Evolutionary conservation across 2,329 filamentous ascomycete species (phyloP), one percentile per base, ranked within the genome.

Genomic region (Ophiocordyceps sinensis): DNA sequence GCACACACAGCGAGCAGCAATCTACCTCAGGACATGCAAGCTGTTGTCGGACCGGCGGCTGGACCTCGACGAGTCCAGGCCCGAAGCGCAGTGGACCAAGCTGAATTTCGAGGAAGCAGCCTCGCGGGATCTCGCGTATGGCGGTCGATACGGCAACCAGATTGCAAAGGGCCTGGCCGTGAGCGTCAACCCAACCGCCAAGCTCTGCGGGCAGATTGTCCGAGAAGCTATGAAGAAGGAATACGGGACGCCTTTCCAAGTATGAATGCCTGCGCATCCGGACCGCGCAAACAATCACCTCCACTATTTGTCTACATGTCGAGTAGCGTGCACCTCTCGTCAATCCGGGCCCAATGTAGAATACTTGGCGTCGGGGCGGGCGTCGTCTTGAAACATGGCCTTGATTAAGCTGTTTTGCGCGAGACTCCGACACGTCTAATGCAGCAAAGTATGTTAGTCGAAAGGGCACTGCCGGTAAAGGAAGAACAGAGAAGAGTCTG

Each of bases 181-280:
- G 39, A 71, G 68, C 54, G 73, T 73, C 26, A 83, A 82, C 54
- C 78, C 79, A 21, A 80, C 75, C 14, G 77, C 79, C 3, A 82
- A 82, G 61, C 61, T 82, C 36, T 83, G 79, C 52, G 79, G 78
- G 2, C 69, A 79, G 51, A 82, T 82, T 55, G 78, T 83, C 31
- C 69, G 73, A 39, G 75, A 81, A 58, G 78, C 77, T 38, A 77
- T 82, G 75, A 78, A 70, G 62, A 79, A 75, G 57, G 79, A 82
- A 55, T 79, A 78, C 49, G 73, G 72, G 0, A 62, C 66, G n/a
- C 63, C 60, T 10, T 70, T 67, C 53, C 62, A 62, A 28, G 52
- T 51, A 41, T 66, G 49, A 57, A 11, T 37, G 10, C 4, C 36
- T 31, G 11, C 14, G 15, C 6, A n/a, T 10, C 17, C 2, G 36